Base-by-base conservation (phyloP, 1,284 basidiomycete genomes). In the Ceratobasidium sp. region DNA sequence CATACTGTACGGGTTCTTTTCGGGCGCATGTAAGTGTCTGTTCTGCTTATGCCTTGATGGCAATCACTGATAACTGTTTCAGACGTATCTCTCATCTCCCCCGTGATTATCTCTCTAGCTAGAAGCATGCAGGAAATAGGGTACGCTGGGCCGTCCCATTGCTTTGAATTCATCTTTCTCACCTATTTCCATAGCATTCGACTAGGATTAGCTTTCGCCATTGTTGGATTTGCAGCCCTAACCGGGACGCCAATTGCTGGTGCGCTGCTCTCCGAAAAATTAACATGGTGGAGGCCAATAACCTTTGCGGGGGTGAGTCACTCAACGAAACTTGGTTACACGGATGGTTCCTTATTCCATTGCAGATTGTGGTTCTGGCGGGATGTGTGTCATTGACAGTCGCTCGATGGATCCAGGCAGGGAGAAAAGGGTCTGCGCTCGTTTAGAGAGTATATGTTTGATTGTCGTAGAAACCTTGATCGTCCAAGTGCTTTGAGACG, bases 1-100 rank as follows among this genome's bases (percentile, higher is more conserved):
- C 15, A 43, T 73, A 0, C 34, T 74, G 13, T 74, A 68, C 15
- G 73, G 73, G 0, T 64, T 69, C 75, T 68, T 68, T 32, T 71
- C 70, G 7, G 70, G 70, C 15, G 70, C 70, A 22, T 67, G 70
- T 68, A 47, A 35, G 70, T 58, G 8, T n/a, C 20, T 34, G 38
- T 45, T 62, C 12, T 22, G 15, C 17, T 7, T 32, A 15, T 13
- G 3, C n/a, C 20, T 8, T 20, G 15, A 34, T 17, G 31, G 22
- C 5, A 4, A 32, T 34, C 45, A 50, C 57, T 31, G 3, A 29
- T 3, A 6, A 25, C n/a, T 12, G 5, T 3, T 43, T 15, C 20
- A 71, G 70, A 54, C 34, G 32, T 68, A 34, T 68, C 64, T 2
- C 55, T 71, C 7, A 52, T 71, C n/a, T n/a, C 70, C 0, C 70